Evolutionary conservation across 2,329 filamentous ascomycete species (phyloP), one percentile per base, ranked within the genome.

Genomic region (Raffaelea deltoideospora): DNA sequence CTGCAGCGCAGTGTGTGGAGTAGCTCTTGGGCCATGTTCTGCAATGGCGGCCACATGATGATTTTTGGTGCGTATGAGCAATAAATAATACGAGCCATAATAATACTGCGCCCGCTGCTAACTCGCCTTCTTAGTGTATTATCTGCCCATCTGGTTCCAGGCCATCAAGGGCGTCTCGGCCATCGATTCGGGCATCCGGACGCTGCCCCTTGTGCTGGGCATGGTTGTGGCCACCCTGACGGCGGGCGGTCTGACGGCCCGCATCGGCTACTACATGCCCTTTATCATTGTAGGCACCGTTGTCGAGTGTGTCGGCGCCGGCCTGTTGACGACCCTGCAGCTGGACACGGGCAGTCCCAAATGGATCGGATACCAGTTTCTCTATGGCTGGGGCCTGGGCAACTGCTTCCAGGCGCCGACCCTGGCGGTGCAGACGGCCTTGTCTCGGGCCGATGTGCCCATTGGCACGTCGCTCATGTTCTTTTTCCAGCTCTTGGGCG

Each of bases 401-500:
- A 43, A 53, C 19, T 51, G 50, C 20, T 56, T 63, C 41, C 64
- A 67, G 47, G 55, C 55, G 7, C 59, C 63, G 4, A 61, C 60
- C 38, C 46, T 66, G 15, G 63, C 58, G 1, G 61, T 58, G 11
- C 63, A 67, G 45, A 63, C 60, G 2, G 61, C 65, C 10, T 53
- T 65, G 13, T 48, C 51, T 15, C 48, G 35, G 14, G 44, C 45
- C 11, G 62, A 67, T 36, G 55, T 64, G 3, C 50, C 63, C 14
- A 53, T 62, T n/a, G 63, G 60, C 27, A 53, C 55, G 1, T 54
- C 58, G 3, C 46, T 64, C 29, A 58, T 65, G 45, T 54, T 65
- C 43, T 67, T 65, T 43, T 51, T 52, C 4, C 63, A 67, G 46
- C 53, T 57, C 2, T 48, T 68, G 0, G 63, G 62, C 20, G 64